phyloP scores from a whole-genome alignment of 352 stramenopile species.

The Aphanomyces astaci region DNA sequence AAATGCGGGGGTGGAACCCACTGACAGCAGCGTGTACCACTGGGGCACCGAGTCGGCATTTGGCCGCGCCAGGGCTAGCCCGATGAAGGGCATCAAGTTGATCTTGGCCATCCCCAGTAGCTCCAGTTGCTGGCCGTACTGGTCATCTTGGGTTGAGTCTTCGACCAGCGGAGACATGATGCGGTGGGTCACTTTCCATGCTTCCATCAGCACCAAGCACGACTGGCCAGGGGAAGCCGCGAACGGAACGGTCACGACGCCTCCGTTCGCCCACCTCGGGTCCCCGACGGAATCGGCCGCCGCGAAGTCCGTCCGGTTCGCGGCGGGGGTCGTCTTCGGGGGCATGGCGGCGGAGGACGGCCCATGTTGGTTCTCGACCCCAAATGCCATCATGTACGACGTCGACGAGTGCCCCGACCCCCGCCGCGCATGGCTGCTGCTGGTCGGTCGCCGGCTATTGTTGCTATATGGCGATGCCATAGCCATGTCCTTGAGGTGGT shows the following conservation, averaged over 20 bases:
- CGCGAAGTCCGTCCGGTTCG: neutral
- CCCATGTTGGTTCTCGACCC: neutral
- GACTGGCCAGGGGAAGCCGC: neutral
- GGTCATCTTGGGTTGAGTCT: neutral
- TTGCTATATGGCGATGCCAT: neutral
- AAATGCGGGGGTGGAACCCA: slow-evolving; percentile 67
- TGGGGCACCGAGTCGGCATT: slow-evolving; percentile 77
- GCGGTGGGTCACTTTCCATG: neutral
- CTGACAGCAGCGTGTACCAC: slow-evolving; percentile 80
- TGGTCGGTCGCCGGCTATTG: neutral
- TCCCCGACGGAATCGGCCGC: neutral
- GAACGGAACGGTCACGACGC: neutral
- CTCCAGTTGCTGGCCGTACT: neutral
- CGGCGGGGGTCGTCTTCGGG: neutral
- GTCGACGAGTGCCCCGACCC: neutral
- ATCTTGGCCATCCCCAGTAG: neutral
- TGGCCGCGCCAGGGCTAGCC: slow-evolving; percentile 47
- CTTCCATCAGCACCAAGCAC: neutral
- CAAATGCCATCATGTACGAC: neutral
- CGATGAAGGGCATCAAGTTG: neutral
- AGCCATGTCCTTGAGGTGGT: neutral
- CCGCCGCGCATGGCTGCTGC: neutral
- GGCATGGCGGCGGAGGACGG: neutral
- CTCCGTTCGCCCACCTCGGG: neutral
- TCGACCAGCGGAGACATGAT: slow-evolving; percentile 9